A percentile compares a stretch with the other conserved stretches of the same genome.
Conservation (phyloP, 768 basidiomycete genomes). For the Rossbeevera mucosa region DNA sequence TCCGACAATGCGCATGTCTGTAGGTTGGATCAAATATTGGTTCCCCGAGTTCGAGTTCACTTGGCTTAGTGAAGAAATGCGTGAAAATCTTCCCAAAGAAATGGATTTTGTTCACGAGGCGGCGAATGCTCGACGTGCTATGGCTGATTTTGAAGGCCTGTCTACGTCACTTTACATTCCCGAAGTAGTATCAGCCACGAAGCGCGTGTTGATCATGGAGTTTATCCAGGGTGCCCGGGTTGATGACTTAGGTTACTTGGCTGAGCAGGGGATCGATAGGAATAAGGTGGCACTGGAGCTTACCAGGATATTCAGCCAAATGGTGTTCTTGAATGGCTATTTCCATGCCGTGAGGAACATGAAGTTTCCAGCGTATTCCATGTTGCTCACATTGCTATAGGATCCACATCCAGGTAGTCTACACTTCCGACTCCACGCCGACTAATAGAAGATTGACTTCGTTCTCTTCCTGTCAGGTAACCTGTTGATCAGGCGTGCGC, state of each 20-base stretch:
- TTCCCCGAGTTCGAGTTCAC: constrained; percentile 96
- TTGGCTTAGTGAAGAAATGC: constrained; percentile 95
- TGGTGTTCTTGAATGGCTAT: constrained; percentile 96
- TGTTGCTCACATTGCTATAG: constrained; percentile 34
- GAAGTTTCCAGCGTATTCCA: neutral
- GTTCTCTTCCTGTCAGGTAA: constrained; percentile 52
- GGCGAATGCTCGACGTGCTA: constrained; percentile 69
- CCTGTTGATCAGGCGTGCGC: constrained; percentile 79
- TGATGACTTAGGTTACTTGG: constrained; percentile 82
- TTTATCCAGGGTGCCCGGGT: constrained; percentile 86
- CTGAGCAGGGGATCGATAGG: constrained; percentile 78
- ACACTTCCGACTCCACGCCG: neutral
- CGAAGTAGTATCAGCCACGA: constrained; percentile 71
- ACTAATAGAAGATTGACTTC: neutral
- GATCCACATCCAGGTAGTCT: constrained; percentile 80
- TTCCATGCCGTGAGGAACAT: constrained; percentile 64
- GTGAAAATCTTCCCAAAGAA: constrained; percentile 83
- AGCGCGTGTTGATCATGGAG: constrained; percentile 91
- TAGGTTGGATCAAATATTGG: constrained; percentile 83
- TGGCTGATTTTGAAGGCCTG: constrained; percentile 63
- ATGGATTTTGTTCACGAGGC: constrained; percentile 96
- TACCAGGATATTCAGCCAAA: constrained; percentile 83
- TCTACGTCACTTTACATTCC: constrained; percentile 86
- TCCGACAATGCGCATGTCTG: neutral
- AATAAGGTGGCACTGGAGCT: constrained; percentile 92